phyloP scores from a whole-genome alignment of 495 filamentous ascomycete species.

The Tuber aestivum region DNA sequence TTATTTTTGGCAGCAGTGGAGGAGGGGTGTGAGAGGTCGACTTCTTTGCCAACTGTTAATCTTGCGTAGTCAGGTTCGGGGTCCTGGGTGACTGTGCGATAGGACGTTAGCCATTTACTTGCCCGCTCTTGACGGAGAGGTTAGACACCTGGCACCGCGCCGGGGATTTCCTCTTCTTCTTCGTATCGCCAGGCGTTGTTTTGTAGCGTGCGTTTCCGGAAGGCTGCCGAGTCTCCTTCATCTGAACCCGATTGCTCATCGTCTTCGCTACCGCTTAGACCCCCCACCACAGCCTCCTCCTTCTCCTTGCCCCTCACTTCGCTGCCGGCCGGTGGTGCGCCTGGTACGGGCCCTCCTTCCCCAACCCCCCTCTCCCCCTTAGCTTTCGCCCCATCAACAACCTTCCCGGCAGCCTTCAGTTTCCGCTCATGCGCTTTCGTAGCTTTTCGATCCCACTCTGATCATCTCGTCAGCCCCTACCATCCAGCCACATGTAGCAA shows the following conservation, averaged over 20 bases:
- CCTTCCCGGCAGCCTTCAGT: conserved; percentile 44
- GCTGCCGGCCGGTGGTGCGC: conserved; percentile 12
- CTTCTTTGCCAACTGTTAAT: conserved; percentile 29
- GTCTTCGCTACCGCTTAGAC: conserved; percentile 35
- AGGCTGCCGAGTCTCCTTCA: conserved; percentile 39
- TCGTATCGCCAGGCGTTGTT: conserved; percentile 41
- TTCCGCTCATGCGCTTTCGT: conserved; percentile 41
- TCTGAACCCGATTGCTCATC: conserved; percentile 42
- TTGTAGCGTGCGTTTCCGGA: conserved; percentile 33
- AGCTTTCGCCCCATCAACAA: conserved; percentile 41
- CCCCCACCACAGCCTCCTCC: conserved; percentile 26
- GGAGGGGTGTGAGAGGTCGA: conserved; percentile 11
- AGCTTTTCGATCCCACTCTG: conserved; percentile 50
- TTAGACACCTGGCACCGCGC: conserved; percentile 25
- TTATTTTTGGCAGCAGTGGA: conserved; percentile 6
- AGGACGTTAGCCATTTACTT: neutral
- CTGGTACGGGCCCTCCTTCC: conserved; percentile 36
- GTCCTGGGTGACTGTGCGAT: conserved; percentile 14
- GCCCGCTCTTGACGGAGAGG: conserved; percentile 5
- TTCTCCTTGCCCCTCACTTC: conserved; percentile 42
- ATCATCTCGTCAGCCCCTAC: conserved; percentile 43
- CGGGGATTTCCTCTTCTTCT: conserved; percentile 29
- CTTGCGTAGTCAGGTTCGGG: conserved; percentile 38
- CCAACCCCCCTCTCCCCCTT: conserved; percentile 41
- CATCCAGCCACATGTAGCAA: conserved; percentile 45